Evolutionary conservation across 345 rosid genomes (phyloP), one percentile per base, ranked within the genome.

Genomic region (Excoecaria cochinchinensis): DNA sequence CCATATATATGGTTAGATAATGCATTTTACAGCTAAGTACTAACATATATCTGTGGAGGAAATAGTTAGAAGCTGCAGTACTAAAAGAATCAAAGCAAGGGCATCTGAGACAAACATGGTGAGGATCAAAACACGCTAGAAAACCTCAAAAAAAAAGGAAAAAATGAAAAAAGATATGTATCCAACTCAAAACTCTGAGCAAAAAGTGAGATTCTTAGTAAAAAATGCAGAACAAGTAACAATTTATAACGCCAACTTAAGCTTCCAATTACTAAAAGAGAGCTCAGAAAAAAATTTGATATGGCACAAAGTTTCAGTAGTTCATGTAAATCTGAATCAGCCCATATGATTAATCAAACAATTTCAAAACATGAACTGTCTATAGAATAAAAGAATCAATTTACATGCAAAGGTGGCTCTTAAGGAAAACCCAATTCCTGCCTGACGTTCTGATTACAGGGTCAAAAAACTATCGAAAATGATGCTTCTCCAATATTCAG

Each of bases 371-470:
- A 47, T 58, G 42, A 24, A 51, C 68, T 24, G 25, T 75, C 78
- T 58, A 58, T 15, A 74, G 12, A 67, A 11, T 14, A 46, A 48
- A 48, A 51, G 24, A 31, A 42, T 51, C 25, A 74, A 77, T 67
- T 14, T 53, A 78, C 72, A 73, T 31, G 53, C 16, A 19, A 64
- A 21, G n/a, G 9, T 22, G 52, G 52, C 61, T 39, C 55, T 40
- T 67, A 19, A 67, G 17, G 66, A 16, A 67, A 66, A 46, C 38
- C 59, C 1, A 56, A 73, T 47, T 63, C 71, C 19, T 63, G 17
- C 72, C 65, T 19, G 64, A 72, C 67, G n/a, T 82, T 63, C 71
- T 40, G 77, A 76, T 31, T 8, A 72, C 25, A 24, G 50, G 65
- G 69, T 82, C 73, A 74, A 24, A 70, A 39, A 67, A 31, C 70